A percentile compares a stretch with the other conserved stretches of the same genome.
phyloP scores from a whole-genome alignment of 2,329 filamentous ascomycete genomes.

The Aspergillus fijiensis region DNA sequence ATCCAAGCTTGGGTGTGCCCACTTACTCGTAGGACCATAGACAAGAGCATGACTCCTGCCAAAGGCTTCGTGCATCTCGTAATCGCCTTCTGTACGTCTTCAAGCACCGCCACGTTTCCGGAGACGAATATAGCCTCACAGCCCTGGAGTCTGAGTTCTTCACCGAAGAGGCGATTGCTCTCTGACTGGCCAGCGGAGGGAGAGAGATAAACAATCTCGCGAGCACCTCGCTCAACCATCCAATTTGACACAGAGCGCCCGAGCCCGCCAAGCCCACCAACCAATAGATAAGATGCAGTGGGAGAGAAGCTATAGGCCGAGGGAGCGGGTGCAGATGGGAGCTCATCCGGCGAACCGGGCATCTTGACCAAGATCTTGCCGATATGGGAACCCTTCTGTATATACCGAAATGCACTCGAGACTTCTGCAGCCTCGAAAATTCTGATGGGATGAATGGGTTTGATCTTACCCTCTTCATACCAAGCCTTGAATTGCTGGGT shows the following conservation, averaged over 20 bases:
- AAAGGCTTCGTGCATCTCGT: not conserved
- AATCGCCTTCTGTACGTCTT: slow-evolving; percentile 8
- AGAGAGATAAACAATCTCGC: slow-evolving; percentile 10
- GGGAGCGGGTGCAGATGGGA: not conserved
- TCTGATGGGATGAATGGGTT: slow-evolving; percentile 22
- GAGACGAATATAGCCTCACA: slow-evolving; percentile 4
- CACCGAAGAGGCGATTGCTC: slow-evolving; percentile 3
- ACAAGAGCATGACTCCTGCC: slow-evolving; percentile 20
- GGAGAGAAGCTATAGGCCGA: not conserved
- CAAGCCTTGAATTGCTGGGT: slow-evolving; percentile 7
- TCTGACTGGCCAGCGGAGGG: slow-evolving; percentile 3
- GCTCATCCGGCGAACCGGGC: slow-evolving; percentile 8
- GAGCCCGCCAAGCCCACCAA: slow-evolving; percentile 17
- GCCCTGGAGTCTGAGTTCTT: slow-evolving; percentile 5
- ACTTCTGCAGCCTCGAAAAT: slow-evolving; percentile 29
- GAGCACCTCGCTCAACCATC: slow-evolving; percentile 17
- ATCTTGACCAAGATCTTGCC: slow-evolving; percentile 44
- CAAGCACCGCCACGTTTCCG: slow-evolving; percentile 8
- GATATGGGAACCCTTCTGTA: slow-evolving; percentile 48
- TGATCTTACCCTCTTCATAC: slow-evolving; percentile 5
- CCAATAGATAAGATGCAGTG: slow-evolving; percentile 15
- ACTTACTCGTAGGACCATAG: slow-evolving; percentile 15
- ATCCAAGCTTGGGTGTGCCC: not conserved
- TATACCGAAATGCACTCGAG: slow-evolving; percentile 42
- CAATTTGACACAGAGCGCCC: slow-evolving; percentile 14